Conservation (phyloP, 2,329 filamentous ascomycete genomes). For the Niveomyces coronatus region DNA sequence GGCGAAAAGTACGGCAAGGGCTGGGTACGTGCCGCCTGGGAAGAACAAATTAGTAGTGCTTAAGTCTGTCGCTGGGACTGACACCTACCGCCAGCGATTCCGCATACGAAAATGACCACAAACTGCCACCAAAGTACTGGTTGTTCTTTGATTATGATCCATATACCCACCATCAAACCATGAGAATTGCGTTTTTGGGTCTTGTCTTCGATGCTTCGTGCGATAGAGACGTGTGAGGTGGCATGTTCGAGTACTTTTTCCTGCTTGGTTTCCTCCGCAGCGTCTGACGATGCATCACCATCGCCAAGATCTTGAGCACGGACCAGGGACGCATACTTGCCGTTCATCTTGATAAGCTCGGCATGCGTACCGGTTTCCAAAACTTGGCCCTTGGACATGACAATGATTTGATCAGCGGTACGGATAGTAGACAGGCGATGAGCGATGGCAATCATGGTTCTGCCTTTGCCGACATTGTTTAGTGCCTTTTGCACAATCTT, state of each 20-base stretch:
- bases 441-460: slow-evolving; percentile 58
- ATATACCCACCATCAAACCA: slow-evolving; percentile 20
- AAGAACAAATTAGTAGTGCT: neutral
- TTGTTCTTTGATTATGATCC: slow-evolving; percentile 22
- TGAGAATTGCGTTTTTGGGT: slow-evolving; percentile 11
- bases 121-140: slow-evolving; percentile 17
- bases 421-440: slow-evolving; percentile 49
- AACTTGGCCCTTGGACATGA: slow-evolving; percentile 47
- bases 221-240: slow-evolving; percentile 15
- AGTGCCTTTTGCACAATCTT: slow-evolving; percentile 46
- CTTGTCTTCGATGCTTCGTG: slow-evolving; percentile 7
- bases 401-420: slow-evolving; percentile 55
- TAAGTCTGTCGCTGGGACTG: neutral
- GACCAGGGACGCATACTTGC: slow-evolving; percentile 44
- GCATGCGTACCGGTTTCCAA: slow-evolving; percentile 54
- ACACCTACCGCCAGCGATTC: slow-evolving; percentile 19
- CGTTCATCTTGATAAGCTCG: slow-evolving; percentile 36
- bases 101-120: slow-evolving; percentile 15
- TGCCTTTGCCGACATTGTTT: slow-evolving; percentile 40
- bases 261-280: slow-evolving; percentile 20
- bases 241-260: slow-evolving; percentile 11
- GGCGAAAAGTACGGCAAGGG: slow-evolving; percentile 29
- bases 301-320: slow-evolving; percentile 28
- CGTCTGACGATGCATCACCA: slow-evolving; percentile 10
- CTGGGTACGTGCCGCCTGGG: slow-evolving; percentile 28